A percentile compares a stretch with the other conserved stretches of the same genome.
Conservation (phyloP, 495 filamentous ascomycete species). For the Aspergillus diversus region DNA sequence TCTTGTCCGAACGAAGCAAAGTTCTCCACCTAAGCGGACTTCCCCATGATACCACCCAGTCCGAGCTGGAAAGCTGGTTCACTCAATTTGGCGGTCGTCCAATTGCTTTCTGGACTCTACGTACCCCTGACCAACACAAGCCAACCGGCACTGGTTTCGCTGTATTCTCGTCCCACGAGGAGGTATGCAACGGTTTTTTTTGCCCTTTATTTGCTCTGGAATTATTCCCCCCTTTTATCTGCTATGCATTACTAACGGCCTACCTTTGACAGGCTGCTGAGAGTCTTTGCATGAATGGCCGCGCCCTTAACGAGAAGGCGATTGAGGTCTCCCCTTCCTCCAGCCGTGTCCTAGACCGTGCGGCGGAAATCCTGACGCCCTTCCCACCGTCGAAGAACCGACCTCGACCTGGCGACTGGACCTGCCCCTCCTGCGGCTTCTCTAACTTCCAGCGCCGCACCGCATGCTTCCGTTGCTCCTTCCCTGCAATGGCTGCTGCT, state of each 20-base stretch:
- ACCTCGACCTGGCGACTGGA: constrained; percentile 97
- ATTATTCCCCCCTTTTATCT: neutral
- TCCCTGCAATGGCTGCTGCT: constrained; percentile 83
- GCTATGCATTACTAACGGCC: constrained; percentile 23
- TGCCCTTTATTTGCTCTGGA: neutral
- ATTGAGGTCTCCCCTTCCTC: constrained; percentile 97
- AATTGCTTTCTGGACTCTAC: constrained; percentile 99
- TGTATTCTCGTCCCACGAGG: constrained; percentile 98
- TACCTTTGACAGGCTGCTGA: constrained; percentile 73
- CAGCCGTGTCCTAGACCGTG: constrained; percentile 92
- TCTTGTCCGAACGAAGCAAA: constrained; percentile 93
- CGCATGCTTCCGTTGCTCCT: constrained; percentile 98
- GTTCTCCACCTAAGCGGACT: constrained; percentile 96
- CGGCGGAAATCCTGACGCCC: constrained; percentile 90
- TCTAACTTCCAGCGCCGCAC: constrained; percentile 95
- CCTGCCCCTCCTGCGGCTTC: constrained; percentile 86
- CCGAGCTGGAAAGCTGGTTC: constrained; percentile 98
- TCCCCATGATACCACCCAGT: constrained; percentile 97
- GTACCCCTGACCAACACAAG: constrained; percentile 98
- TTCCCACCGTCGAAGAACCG: constrained; percentile 99
- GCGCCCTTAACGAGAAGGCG: constrained; percentile 96
- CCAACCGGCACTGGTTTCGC: constrained; percentile 97
- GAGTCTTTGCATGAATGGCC: constrained; percentile 97
- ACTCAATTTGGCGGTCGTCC: constrained; percentile 97
- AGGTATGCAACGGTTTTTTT: constrained; percentile 65